Base-by-base conservation (phyloP, 108 stramenopile species). In the Schizochytrium sp. region DNA sequence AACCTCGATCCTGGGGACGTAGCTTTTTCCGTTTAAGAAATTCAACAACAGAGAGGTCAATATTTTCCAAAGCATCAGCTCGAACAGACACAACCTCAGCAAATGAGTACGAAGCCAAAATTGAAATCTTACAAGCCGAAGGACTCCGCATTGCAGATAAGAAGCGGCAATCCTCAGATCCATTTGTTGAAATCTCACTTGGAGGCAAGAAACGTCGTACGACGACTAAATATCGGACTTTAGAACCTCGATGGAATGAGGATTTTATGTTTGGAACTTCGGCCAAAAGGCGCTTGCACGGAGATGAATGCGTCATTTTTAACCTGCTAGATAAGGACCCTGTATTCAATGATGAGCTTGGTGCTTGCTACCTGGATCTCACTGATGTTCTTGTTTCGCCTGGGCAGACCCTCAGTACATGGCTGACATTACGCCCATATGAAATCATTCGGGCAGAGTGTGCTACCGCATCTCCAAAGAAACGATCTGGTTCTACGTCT, bases 301-400 rank as follows among this genome's bases (percentile, higher is more conserved):
- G 73, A n/a, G 73, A 83, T 19, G 73, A 83, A 83, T 4, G 7
- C 7, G 53, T 83, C 50, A 5, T 83, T 28, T 83, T 83, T 53
- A 46, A 83, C 73, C 49, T 83, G 4, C 45, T 53, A 4, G 73
- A 83, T 19, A 47, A 53, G 2, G 73, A 83, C 19, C 40, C 53
- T 83, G 73, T 83, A 12, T 83, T 83, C 50, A 83, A 83, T 83
- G 73, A 83, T 38, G 73, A 83, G n/a, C 73, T 83, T 19, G 73
- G 73, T 38, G 73, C 73, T 4, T 47, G 49, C 46, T 8, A 7
- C 4, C 50, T 83, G 28, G 73, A 83, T 50, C 73, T 83, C 49
- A 4, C 61, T 42, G 7, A 38, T 13, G 61, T 64, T 4, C 8
- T 64, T 4, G 4, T 42, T 5, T 7, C 61, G 4, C 61, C 61